phyloP scores from a whole-genome alignment of 2,329 filamentous ascomycete species.

The Penicillium sumatraense region DNA sequence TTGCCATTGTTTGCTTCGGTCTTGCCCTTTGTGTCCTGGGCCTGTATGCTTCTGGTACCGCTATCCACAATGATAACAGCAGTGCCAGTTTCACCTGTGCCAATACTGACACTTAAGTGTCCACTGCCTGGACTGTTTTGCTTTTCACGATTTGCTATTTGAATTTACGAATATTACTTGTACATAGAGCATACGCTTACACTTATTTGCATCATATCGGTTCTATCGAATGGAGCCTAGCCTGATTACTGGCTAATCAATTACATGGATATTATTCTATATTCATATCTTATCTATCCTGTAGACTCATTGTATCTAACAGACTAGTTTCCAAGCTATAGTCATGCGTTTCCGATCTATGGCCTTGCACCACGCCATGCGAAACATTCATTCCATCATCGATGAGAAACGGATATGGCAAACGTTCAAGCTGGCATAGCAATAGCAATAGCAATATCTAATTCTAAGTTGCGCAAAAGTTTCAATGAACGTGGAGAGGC shows the following conservation, averaged over 20 bases:
- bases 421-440: too few species aligned
- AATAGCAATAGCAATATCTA: too few species aligned
- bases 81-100: constrained; percentile 45
- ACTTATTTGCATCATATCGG: constrained; percentile 1
- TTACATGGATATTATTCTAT: neutral
- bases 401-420: too few species aligned
- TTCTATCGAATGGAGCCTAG: constrained; percentile 17
- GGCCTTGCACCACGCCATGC: too few species aligned
- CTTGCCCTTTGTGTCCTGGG: constrained; percentile 26
- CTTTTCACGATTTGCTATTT: neutral
- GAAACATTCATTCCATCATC: too few species aligned
- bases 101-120: constrained; percentile 29
- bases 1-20: constrained; percentile 42
- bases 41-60: constrained; percentile 32
- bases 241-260: constrained; percentile 21
- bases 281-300: neutral
- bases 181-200: constrained; percentile 16
- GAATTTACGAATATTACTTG: constrained; percentile 4
- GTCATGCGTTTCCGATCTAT: too few species aligned
- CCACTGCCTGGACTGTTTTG: neutral
- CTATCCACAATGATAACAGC: constrained; percentile 29
- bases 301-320: neutral
- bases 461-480: too few species aligned
- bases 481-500: too few species aligned
- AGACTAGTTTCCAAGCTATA: too few species aligned